Base-by-base conservation (phyloP, 352 stramenopile genomes). In the Pythium graminicola region DNA sequence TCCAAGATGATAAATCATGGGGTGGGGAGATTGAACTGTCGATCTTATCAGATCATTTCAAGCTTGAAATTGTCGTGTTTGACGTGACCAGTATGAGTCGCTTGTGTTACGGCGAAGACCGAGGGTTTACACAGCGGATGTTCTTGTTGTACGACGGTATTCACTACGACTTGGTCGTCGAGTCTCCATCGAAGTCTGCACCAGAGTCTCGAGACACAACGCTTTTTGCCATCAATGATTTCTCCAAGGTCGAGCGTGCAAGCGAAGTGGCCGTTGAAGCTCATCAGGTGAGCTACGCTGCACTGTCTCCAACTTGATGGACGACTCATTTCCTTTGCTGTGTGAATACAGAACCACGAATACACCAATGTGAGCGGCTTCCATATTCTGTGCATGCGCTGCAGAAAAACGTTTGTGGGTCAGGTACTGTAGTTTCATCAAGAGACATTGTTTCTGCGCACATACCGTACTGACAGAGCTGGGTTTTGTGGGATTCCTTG, bases 131-230 rank as follows among this genome's bases (percentile, higher is more conserved):
- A 28, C 78, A 91, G 64, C 75, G 81, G 36, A 82, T 91, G 67
- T 92, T 91, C 50, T 61, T 92, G 50, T 72, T 94, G 6, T 94
- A 92, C 55, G 83, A 94, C 50, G 83, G 83, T 26, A 82, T 92
- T 32, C 83, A 94, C 46, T 94, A 94, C 54, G 83, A 94, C 54
- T 51, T 90, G 20, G 70, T 91, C 14, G 76, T 88, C 9, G 81
- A 92, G 42, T 54, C 71, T 0, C 65, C 73, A 13, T 85, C 69
- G 0, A 52, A 67, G 17, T 70, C 62, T 6, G 68, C 76, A 11
- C 55, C 73, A 0, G 70, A 84, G 47, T 72, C 64, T 26, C 69
- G 76, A 16, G 79, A 92, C 40, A 64, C 68, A 24, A 76, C 75
- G 11, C 66, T 89, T 13, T 92, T 92, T 43, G 49, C 79, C 4